A percentile compares a stretch with the other conserved stretches of the same genome.
Evolutionary conservation across 2,329 filamentous ascomycete species (phyloP).

Genomic region (Seiridium unicorne): DNA sequence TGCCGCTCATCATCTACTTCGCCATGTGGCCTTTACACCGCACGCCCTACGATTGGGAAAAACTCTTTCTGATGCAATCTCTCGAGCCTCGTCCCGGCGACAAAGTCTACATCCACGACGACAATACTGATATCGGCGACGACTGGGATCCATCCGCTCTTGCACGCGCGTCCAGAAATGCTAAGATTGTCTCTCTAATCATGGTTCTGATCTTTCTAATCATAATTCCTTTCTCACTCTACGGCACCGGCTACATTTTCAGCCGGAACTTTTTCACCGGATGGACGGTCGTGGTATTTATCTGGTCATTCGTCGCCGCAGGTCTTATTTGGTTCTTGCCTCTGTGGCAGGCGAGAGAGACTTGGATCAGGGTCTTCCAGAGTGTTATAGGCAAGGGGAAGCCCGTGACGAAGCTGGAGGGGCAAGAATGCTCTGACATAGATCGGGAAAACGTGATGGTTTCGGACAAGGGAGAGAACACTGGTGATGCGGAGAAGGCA

Average conservation of each 20-base stretch:
- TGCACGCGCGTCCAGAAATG: slow-evolving; percentile 4
- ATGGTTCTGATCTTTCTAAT: slow-evolving; percentile 9
- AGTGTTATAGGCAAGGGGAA: background rate
- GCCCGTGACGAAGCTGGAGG: background rate
- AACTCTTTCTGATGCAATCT: slow-evolving; percentile 11
- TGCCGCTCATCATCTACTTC: slow-evolving; percentile 6
- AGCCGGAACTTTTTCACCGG: slow-evolving; percentile 9
- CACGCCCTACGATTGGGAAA: slow-evolving; percentile 11
- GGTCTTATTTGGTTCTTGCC: slow-evolving; percentile 9
- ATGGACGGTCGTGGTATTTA: slow-evolving; percentile 9
- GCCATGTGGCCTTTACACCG: slow-evolving; percentile 9
- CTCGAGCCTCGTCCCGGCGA: slow-evolving; percentile 10
- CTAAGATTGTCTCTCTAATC: slow-evolving; percentile 10
- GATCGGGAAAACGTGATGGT: background rate
- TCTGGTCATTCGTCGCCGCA: slow-evolving; percentile 8
- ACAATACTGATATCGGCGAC: slow-evolving; percentile 8
- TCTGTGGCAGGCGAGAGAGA: slow-evolving; percentile 8
- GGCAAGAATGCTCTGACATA: background rate
- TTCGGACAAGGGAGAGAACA: background rate
- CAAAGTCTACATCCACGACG: slow-evolving; percentile 7
- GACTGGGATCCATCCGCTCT: slow-evolving; percentile 10
- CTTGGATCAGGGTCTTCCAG: slow-evolving; percentile 2
- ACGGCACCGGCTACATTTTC: slow-evolving; percentile 10
- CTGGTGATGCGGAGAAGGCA: background rate
- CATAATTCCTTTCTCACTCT: slow-evolving; percentile 9